phyloP scores from a whole-genome alignment of 2,329 filamentous ascomycete species.

The Arthrocladium fulminans region DNA sequence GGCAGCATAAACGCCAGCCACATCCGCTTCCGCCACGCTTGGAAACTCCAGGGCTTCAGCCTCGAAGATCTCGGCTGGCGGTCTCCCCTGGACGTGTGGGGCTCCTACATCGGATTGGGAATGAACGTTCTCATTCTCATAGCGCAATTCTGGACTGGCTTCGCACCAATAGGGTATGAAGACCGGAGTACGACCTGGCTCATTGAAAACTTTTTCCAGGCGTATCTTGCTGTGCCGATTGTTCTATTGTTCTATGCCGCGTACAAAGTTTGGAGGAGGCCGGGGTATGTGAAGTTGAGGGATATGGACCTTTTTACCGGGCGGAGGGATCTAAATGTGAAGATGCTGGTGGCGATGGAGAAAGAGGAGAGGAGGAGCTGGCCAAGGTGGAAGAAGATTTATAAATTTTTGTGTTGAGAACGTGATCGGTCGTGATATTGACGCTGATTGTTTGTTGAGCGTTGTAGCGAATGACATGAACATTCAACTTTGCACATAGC shows the following conservation, averaged over 20 bases:
- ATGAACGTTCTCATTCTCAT: conserved; percentile 48
- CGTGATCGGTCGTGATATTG: too few species aligned
- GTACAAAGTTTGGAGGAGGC: conserved; percentile 69
- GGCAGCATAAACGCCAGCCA: conserved; percentile 57
- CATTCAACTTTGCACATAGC: too few species aligned
- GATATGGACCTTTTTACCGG: conserved; percentile 87
- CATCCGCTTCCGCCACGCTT: conserved; percentile 58
- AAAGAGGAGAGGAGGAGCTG: conserved; percentile 60
- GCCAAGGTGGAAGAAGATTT: conserved; percentile 68
- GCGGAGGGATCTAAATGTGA: conserved; percentile 72
- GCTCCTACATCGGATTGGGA: conserved; percentile 53
- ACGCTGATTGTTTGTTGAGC: too few species aligned
- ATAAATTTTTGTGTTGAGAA: conserved; percentile 63
- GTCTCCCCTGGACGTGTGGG: conserved; percentile 50
- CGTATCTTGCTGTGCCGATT: conserved; percentile 26
- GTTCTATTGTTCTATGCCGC: conserved; percentile 49
- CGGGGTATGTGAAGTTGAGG: conserved; percentile 54
- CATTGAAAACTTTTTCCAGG: conserved; percentile 26
- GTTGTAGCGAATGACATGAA: too few species aligned
- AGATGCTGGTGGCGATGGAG: conserved; percentile 71
- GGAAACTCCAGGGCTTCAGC: conserved; percentile 49
- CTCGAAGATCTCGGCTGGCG: conserved; percentile 58
- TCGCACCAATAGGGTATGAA: conserved; percentile 21
- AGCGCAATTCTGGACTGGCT: conserved; percentile 39
- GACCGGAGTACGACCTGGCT: conserved; percentile 15